Percentiles rank a stretch among this genome's conserved stretches.
These are phyloP conservation scores for Annona cherimola DNA, from an alignment of 164 flowering plant species.

Conservation along the genomic window DNA sequence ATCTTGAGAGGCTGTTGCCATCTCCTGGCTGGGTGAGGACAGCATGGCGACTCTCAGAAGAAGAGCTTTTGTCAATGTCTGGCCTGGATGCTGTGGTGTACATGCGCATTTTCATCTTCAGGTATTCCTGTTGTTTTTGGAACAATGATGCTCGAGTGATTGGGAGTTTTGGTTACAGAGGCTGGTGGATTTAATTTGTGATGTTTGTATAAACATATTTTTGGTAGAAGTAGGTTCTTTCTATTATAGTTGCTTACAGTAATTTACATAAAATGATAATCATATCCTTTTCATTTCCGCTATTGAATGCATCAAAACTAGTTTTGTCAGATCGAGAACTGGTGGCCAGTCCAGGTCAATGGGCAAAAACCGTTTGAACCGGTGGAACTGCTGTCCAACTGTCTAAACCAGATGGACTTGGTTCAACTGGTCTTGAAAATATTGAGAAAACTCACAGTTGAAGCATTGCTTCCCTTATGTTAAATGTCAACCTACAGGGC, in stretches of 20 bases:
- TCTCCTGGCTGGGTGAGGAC: conserved; percentile 70
- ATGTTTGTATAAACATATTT: too few species aligned
- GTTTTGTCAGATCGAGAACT: not conserved
- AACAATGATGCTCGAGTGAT: conserved; percentile 2
- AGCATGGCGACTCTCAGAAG: conserved; percentile 78
- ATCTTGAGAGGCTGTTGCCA: conserved; percentile 57
- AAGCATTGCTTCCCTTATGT: too few species aligned
- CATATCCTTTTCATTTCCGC: not conserved
- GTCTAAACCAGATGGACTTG: too few species aligned
- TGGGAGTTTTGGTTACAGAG: not conserved
- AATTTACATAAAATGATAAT: not conserved
- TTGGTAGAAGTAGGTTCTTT: not conserved
- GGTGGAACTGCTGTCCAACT: too few species aligned
- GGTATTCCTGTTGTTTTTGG: conserved; percentile 31
- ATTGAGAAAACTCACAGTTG: too few species aligned
- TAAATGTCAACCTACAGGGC: too few species aligned
- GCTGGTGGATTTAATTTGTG: not conserved
- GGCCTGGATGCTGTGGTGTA: conserved; percentile 91
- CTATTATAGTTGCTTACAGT: not conserved
- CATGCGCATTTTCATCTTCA: conserved; percentile 73
- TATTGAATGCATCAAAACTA: not conserved
- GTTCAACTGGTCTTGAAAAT: too few species aligned
- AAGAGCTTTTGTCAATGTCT: conserved; percentile 53
- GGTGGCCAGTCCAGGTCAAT: too few species aligned
- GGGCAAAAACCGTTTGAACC: too few species aligned